Base-by-base conservation (phyloP, 805 yeast species). In the Zygoascus flipseniorum region DNA sequence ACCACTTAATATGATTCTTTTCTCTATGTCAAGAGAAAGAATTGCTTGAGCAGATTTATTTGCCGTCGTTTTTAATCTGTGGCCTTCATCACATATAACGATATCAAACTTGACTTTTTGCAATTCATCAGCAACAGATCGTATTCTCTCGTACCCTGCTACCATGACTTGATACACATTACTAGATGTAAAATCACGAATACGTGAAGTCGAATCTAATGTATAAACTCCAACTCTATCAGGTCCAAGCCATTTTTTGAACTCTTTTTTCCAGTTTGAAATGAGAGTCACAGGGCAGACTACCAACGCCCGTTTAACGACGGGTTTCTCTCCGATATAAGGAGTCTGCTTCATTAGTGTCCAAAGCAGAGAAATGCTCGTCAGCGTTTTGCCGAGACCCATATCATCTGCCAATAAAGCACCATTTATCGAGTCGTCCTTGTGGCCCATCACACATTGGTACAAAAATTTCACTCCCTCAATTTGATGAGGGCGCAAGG, bases 41-140 rank as follows among this genome's bases (percentile, higher is more conserved):
- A 92, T 70, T 0, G 82, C 80, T 54, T 80, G 81, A 50, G 89
- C 71, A 0, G 86, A 81, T 66, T 88, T 89, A 54, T 86, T 88
- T 9, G 81, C 72, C 5, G 80, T 74, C 60, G 81, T 86, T 61
- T 92, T 93, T 59, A 93, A 74, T 48, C 96, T 74, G 66, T 93
- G 99, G 2, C 98, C 99, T 65, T 93, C 99, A 67, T 93, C 99
- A 67, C 97, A 93, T 0, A 93, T 79, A 18, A 93, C 70, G 16
- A 93, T 59, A 65, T 89, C 98, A 42, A 80, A 73, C 10, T 62
- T 57, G 6, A 67, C 64, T 20, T 60, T 54, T 26, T 58, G 57
- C 2, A 64, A 54, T 18, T 67, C 67, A 2, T 74, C 74, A 2
- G 71, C 65, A 1, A 72, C 60, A 8, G 86, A 62, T 54, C 85